Evolutionary conservation across 331 rosid species (phyloP), one percentile per base, ranked within the genome.

Genomic region (Malus hybrid): DNA sequence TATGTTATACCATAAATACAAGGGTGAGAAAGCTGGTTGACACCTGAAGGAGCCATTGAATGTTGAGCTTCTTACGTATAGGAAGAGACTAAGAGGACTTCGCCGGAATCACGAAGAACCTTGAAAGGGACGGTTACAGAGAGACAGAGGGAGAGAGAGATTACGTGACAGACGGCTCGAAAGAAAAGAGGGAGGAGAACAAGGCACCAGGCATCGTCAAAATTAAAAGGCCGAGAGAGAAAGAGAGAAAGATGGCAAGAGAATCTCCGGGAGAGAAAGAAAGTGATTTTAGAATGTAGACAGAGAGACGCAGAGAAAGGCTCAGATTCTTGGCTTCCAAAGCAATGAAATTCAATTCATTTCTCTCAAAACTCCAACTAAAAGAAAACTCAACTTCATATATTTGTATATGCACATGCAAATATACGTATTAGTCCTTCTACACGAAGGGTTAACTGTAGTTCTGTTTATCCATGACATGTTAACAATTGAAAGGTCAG

Each of bases 271-370:
- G 82, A 82, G 83, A 39, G 79, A 86, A 79, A 79, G 83, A 85
- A 82, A 83, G 87, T 65, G 84, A 73, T 34, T 78, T 74, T 73
- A 77, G 80, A 67, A 67, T 67, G 71, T 67, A 20, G 54, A 20
- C n/a, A 34, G 19, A 65, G 48, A 11, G 32, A 20, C 28, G 48
- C 9, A 62, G 56, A 56, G 71, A 78, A 42, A 44, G 62, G 64
- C 59, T 70, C 80, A 87, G 88, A 94, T 92, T 93, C 99, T 89
- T 90, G 87, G 92, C 97, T 92, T 95, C 88, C 86, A 89, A 86
- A 75, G 93, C 93, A 83, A 86, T 83, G 90, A 83, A 89, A 83
- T 44, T 31, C 6, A 28, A 19, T 46, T 28, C 46, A 20, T 67
- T 67, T 36, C 71, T 5, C 20, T 28, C 39, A 63, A 63, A 29